A percentile compares a stretch with the other conserved stretches of the same genome.
Conservation (phyloP, 441 rosid species). For the Erysimum cheiri region DNA sequence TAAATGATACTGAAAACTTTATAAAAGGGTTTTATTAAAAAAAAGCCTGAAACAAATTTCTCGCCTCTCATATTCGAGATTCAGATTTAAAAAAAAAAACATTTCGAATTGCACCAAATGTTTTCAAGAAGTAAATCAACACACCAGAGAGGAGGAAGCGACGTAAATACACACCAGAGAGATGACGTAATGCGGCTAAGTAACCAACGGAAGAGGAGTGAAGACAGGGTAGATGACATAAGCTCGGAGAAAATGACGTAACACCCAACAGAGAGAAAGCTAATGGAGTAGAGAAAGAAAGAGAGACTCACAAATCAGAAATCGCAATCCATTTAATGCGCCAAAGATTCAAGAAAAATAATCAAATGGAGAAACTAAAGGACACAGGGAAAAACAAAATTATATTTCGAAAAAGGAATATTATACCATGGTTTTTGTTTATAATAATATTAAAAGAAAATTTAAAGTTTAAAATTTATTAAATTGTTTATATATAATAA, state of each 20-base stretch:
- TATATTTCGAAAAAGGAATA: neutral
- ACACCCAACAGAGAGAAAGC: constrained; percentile 38
- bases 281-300: constrained; percentile 30
- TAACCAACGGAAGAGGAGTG: neutral
- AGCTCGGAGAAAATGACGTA: constrained; percentile 45
- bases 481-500: no score
- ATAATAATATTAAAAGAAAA: no score
- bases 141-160: constrained; percentile 4
- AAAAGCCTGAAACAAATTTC: neutral
- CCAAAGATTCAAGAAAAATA: neutral
- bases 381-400: neutral
- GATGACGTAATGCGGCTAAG: constrained; percentile 42
- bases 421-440: no score
- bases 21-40: neutral
- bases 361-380: neutral
- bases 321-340: constrained; percentile 47
- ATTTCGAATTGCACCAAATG: constrained; percentile 27
- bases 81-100: neutral
- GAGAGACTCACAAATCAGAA: constrained; percentile 35
- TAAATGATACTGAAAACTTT: neutral
- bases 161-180: constrained; percentile 32
- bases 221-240: constrained; percentile 39
- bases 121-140: neutral
- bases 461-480: no score
- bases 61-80: neutral